Conservation (phyloP, 768 basidiomycete species). For the Galerina sulciceps region DNA sequence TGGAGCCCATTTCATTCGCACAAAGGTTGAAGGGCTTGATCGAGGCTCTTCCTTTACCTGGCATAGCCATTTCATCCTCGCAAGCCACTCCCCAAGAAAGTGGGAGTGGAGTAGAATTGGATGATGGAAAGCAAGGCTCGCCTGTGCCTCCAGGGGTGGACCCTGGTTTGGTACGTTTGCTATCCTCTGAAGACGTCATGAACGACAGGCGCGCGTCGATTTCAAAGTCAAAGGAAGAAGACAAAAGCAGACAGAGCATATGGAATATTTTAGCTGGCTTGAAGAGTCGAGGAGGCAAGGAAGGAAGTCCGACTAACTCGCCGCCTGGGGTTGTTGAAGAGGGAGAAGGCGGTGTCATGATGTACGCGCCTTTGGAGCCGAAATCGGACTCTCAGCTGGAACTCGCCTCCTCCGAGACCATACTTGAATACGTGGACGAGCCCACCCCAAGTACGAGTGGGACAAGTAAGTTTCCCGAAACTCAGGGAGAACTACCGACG, state of each 20-base stretch:
- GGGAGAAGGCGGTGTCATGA: conserved; percentile 68
- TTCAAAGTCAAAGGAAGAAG: conserved; percentile 3
- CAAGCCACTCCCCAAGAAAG: no score
- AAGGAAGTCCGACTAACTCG: conserved; percentile 16
- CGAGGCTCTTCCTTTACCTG: conserved; percentile 38
- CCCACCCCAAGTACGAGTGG: conserved; percentile 19
- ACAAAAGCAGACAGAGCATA: conserved; percentile 46
- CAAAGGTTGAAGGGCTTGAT: conserved; percentile 39
- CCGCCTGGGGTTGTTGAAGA: conserved; percentile 35
- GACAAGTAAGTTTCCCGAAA: conserved; percentile 4
- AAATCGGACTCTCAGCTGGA: conserved; percentile 65
- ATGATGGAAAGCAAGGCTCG: conserved; percentile 33
- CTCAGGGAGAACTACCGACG: conserved; percentile 1
- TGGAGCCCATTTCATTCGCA: conserved; percentile 42
- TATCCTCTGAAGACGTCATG: conserved; percentile 69
- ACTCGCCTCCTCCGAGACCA: conserved; percentile 66
- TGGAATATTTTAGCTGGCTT: conserved; percentile 63
- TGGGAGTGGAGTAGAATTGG: conserved; percentile 7
- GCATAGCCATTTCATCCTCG: conserved; percentile 3
- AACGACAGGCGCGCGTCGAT: conserved; percentile 39
- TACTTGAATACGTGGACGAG: conserved; percentile 47
- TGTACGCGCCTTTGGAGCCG: conserved; percentile 74
- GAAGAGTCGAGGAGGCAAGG: conserved; percentile 27
- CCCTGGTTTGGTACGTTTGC: conserved; percentile 48
- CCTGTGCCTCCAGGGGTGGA: conserved; percentile 49